phyloP scores from a whole-genome alignment of 139 green algal species.

The Micractinium conductrix region DNA sequence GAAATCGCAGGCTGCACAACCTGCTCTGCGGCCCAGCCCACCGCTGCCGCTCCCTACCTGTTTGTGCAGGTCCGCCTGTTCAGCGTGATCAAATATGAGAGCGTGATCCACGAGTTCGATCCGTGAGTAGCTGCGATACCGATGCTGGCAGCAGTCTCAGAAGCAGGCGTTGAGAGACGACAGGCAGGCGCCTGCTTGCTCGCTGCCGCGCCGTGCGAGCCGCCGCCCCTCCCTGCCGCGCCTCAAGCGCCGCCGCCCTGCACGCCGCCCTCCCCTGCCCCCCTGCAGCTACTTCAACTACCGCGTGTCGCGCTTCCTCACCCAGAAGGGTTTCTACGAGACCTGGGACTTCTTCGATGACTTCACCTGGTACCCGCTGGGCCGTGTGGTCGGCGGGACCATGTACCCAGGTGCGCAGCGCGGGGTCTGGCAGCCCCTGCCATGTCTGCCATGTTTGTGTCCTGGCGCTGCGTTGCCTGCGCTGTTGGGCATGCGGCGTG shows the following conservation, averaged over 20 bases:
- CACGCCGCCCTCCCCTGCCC: slow-evolving; percentile 3
- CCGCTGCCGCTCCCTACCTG: background rate
- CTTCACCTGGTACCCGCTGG: slow-evolving; percentile 91
- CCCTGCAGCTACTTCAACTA: slow-evolving; percentile 87
- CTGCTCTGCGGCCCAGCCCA: too few relatives aligned
- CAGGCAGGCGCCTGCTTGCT: too few relatives aligned
- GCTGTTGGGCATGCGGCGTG: too few relatives aligned
- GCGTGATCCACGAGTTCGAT: slow-evolving; percentile 84
- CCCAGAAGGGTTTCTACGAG: slow-evolving; percentile 83
- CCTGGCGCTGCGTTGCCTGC: too few relatives aligned
- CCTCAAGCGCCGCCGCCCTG: background rate
- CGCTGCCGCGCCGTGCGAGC: too few relatives aligned
- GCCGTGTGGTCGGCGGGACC: slow-evolving; percentile 88
- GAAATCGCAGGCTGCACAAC: too few relatives aligned
- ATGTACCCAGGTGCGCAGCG: slow-evolving; percentile 80
- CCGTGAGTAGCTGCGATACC: background rate
- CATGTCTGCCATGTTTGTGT: too few relatives aligned
- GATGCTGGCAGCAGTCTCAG: background rate
- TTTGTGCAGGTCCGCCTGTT: slow-evolving; percentile 79
- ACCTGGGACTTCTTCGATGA: slow-evolving; percentile 96
- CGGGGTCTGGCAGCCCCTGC: too few relatives aligned
- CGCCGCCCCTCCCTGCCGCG: background rate
- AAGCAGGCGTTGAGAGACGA: too few relatives aligned
- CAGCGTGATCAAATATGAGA: slow-evolving; percentile 94
- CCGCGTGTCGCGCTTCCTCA: slow-evolving; percentile 83